A percentile compares a stretch with the other conserved stretches of the same genome.
phyloP scores from a whole-genome alignment of 2,329 filamentous ascomycete genomes.

The Monosporascus sp. region DNA sequence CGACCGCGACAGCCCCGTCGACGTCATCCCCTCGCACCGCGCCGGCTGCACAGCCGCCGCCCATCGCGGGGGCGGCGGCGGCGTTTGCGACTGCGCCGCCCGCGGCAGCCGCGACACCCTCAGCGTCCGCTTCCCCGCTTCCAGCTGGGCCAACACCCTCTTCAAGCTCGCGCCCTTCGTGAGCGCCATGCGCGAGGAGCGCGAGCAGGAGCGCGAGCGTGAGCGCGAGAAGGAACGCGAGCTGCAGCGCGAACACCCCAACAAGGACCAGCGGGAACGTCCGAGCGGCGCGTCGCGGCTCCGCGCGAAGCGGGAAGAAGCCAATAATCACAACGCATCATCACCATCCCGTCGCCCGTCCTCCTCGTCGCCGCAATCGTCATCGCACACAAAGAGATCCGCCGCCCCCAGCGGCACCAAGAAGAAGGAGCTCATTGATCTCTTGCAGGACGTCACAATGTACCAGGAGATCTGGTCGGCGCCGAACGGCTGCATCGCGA shows the following conservation, averaged over 20 bases:
- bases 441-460: constrained; percentile 59
- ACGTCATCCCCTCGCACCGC: constrained; percentile 44
- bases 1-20: constrained; percentile 45
- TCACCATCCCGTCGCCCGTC: neutral
- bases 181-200: constrained; percentile 26
- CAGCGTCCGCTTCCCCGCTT: constrained; percentile 52
- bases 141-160: constrained; percentile 54
- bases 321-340: constrained; percentile 30
- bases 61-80: constrained; percentile 14
- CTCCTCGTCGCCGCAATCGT: constrained; percentile 7
- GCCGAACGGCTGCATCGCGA: constrained; percentile 33
- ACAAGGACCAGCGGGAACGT: constrained; percentile 14
- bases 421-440: constrained; percentile 37
- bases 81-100: constrained; percentile 43
- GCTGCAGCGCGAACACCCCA: constrained; percentile 16
- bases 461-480: constrained; percentile 61
- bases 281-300: constrained; percentile 16
- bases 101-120: constrained; percentile 42
- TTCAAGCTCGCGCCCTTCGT: constrained; percentile 50
- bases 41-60: constrained; percentile 41
- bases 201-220: constrained; percentile 15
- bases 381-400: neutral
- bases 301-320: constrained; percentile 22
- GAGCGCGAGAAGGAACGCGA: constrained; percentile 16
- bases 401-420: constrained; percentile 7